Conservation (phyloP, 2,329 filamentous ascomycete genomes). For the Epichloe brachyelytri region DNA sequence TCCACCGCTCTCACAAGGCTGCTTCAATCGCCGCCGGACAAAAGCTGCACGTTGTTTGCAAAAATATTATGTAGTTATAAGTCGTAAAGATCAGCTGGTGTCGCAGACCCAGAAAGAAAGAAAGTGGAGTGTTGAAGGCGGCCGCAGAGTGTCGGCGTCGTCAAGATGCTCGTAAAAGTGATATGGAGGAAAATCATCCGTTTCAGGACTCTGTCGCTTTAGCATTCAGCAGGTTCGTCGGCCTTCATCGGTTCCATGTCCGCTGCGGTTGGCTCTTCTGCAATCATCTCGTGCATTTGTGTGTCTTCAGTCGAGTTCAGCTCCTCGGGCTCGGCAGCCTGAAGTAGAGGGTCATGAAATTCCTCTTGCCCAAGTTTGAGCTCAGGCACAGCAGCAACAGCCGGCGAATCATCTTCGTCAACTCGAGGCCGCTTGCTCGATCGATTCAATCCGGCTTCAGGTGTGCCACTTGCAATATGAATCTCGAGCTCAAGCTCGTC, state of each 20-base stretch:
- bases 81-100: neutral
- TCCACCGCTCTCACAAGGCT: neutral
- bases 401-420: neutral
- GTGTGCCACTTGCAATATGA: slow-evolving; percentile 17
- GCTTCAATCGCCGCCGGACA: neutral
- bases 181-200: too few relatives aligned
- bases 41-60: neutral
- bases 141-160: neutral
- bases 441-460: slow-evolving; percentile 7
- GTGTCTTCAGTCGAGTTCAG: neutral
- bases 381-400: neutral
- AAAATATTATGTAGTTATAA: neutral
- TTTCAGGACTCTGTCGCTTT: neutral
- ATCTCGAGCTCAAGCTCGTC: slow-evolving; percentile 60
- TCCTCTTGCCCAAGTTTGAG: neutral
- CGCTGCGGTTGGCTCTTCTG: neutral
- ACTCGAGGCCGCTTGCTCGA: slow-evolving; percentile 8
- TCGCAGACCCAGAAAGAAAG: neutral
- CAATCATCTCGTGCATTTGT: neutral
- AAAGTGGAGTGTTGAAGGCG: neutral
- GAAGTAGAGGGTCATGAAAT: neutral
- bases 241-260: neutral
- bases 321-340: neutral
- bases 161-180: neutral
- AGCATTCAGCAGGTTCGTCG: neutral